phyloP scores from a whole-genome alignment of 2,329 filamentous ascomycete species.

The Claviceps humidiphila region DNA sequence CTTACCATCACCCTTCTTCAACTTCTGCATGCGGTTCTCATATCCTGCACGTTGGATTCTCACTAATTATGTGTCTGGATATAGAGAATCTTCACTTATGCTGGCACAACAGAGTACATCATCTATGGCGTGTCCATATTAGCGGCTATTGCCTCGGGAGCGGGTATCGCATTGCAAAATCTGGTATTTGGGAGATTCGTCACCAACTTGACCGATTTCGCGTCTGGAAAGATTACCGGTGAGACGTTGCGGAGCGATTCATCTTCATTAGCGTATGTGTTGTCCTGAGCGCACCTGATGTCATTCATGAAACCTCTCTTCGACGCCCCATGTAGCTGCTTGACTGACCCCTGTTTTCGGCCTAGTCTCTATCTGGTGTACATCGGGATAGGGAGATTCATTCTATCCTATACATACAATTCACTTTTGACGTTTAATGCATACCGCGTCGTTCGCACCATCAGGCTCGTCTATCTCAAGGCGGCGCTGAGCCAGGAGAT shows the following conservation, averaged over 20 bases:
- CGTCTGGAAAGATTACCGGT: constrained; percentile 12
- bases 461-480: constrained; percentile 35
- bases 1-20: not conserved
- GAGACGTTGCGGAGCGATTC: constrained; percentile 18
- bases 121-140: constrained; percentile 17
- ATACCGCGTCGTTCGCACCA: constrained; percentile 34
- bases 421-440: constrained; percentile 34
- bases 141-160: constrained; percentile 23
- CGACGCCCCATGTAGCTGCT: too few relatives aligned
- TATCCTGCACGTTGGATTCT: not conserved
- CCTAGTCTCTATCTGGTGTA: constrained; percentile 43
- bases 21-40: not conserved
- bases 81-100: constrained; percentile 20
- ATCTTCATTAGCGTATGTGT: constrained; percentile 17
- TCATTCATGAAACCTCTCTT: too few relatives aligned
- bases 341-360: constrained; percentile 3
- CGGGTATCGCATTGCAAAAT: constrained; percentile 24
- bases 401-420: constrained; percentile 33
- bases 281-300: constrained; percentile 6
- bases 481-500: constrained; percentile 36
- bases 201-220: constrained; percentile 22
- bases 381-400: constrained; percentile 40
- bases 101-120: constrained; percentile 14
- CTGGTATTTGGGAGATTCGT: constrained; percentile 26
- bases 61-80: not conserved